A percentile compares a stretch with the other conserved stretches of the same genome.
phyloP scores from a whole-genome alignment of 805 yeast genomes.

The Pichia cabralensis region DNA sequence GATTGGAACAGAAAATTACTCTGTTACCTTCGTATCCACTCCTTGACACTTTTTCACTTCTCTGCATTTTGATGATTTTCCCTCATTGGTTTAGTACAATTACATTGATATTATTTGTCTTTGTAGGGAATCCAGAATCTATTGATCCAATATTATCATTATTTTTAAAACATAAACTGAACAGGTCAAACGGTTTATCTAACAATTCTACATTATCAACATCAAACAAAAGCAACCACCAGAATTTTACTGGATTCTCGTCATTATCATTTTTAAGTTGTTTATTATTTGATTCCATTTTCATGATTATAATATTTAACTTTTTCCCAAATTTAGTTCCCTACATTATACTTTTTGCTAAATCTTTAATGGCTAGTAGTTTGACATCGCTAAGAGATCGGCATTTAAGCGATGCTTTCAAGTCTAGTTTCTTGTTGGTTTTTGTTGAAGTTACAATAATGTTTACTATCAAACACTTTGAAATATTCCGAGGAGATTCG shows the following conservation, averaged over 20 bases:
- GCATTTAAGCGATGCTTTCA: constrained; percentile 21
- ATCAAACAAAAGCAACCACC: constrained; percentile 17
- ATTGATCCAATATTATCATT: constrained; percentile 21
- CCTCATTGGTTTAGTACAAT: constrained; percentile 22
- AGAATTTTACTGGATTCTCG: constrained; percentile 9
- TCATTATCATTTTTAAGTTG: constrained; percentile 6
- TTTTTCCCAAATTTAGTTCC: constrained; percentile 19
- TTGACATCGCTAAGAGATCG: constrained; percentile 23
- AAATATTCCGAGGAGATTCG: constrained; percentile 8
- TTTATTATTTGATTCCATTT: constrained; percentile 13
- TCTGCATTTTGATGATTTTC: constrained; percentile 18
- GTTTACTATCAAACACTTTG: constrained; percentile 8
- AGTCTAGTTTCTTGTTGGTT: constrained; percentile 16
- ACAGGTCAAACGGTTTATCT: too few relatives aligned
- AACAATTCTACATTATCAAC: constrained; percentile 21
- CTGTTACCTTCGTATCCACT: constrained; percentile 20
- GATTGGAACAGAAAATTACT: too few relatives aligned
- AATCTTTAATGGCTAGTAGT: constrained; percentile 26
- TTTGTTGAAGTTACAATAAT: constrained; percentile 11
- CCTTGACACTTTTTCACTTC: constrained; percentile 21
- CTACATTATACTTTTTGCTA: constrained; percentile 22
- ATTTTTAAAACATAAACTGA: constrained; percentile 18
- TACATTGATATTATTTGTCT: constrained; percentile 14
- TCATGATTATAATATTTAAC: constrained; percentile 13
- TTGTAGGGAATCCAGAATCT: constrained; percentile 19